Evolutionary conservation across 2,329 filamentous ascomycete species (phyloP).

Genomic region (Hyphodiscus sp.): DNA sequence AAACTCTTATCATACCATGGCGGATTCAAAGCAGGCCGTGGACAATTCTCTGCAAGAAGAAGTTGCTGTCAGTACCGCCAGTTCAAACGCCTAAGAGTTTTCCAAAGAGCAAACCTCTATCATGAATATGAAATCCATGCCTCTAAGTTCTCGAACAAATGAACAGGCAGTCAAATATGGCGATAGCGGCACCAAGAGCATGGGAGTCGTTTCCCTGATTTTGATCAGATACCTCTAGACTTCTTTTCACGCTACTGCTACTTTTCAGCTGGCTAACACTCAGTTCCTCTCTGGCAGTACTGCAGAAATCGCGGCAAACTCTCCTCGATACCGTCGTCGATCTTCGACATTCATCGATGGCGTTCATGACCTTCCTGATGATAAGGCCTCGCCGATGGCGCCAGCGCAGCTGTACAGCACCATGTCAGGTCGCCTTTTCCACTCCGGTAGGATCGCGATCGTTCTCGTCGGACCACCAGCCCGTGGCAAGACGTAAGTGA

Average conservation of each 20-base stretch:
- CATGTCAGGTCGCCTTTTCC: slow-evolving; percentile 93
- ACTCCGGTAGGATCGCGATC: slow-evolving; percentile 94
- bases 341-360: slow-evolving; percentile 96
- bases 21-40: neutral
- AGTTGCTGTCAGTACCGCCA: neutral
- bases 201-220: neutral
- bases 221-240: neutral
- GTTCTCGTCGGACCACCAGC: slow-evolving; percentile 94
- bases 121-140: neutral
- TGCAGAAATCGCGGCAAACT: slow-evolving; percentile 85
- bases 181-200: neutral
- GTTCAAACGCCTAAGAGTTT: neutral
- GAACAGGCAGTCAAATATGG: neutral
- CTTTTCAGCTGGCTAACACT: neutral
- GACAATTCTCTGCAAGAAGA: neutral
- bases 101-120: neutral
- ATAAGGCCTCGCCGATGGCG: slow-evolving; percentile 64
- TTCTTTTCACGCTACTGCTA: neutral
- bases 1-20: neutral
- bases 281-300: slow-evolving; percentile 38
- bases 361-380: slow-evolving; percentile 87
- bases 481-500: slow-evolving; percentile 80
- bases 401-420: slow-evolving; percentile 97
- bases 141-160: neutral
- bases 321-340: slow-evolving; percentile 81